Conservation (phyloP, 176 grass and related monocot genomes). For the Poa pratensis region DNA sequence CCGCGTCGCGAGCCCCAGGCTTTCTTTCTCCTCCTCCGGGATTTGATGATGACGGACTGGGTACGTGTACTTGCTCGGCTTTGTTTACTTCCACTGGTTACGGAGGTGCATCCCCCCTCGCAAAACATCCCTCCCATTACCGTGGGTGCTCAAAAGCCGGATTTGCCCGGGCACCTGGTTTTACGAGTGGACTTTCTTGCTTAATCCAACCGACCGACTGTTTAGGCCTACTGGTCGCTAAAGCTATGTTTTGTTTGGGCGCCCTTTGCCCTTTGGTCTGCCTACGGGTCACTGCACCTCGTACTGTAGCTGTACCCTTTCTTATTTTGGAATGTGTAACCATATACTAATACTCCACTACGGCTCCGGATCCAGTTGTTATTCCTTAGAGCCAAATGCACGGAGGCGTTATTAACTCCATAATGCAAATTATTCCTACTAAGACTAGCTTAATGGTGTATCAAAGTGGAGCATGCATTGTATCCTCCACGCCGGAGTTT, state of each 20-base stretch:
- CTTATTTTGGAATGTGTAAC: too few relatives aligned
- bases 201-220: not conserved
- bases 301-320: too few relatives aligned
- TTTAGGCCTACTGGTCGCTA: not conserved
- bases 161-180: not conserved
- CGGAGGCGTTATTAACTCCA: too few relatives aligned
- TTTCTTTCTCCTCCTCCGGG: not conserved
- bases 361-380: too few relatives aligned
- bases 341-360: too few relatives aligned
- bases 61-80: not conserved
- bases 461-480: too few relatives aligned
- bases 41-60: not conserved
- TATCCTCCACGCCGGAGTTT: too few relatives aligned
- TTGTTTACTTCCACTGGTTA: conserved; percentile 26
- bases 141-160: conserved; percentile 21
- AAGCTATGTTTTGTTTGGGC: not conserved
- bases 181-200: not conserved
- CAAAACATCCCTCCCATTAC: conserved; percentile 25
- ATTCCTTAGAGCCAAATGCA: too few relatives aligned
- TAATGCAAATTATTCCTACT: too few relatives aligned
- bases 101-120: not conserved
- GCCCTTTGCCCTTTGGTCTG: not conserved
- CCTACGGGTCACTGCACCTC: not conserved
- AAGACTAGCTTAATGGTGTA: too few relatives aligned
- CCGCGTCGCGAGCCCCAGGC: not conserved